phyloP scores from a whole-genome alignment of 768 basidiomycete species.

The Pleurotus eryngii region DNA sequence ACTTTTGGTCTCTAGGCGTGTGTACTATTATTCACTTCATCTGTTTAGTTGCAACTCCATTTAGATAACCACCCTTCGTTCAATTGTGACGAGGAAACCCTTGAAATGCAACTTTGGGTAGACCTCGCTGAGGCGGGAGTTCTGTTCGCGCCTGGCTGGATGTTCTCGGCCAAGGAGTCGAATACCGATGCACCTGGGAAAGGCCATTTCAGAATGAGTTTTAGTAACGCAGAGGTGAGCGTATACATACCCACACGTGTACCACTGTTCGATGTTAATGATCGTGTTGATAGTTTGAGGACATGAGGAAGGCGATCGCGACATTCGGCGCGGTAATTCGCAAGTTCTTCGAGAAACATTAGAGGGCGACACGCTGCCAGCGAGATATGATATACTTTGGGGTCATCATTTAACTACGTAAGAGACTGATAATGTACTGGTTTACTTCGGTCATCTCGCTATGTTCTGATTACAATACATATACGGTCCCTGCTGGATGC shows the following conservation, averaged over 20 bases:
- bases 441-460: no score
- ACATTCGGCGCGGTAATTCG: conserved; percentile 43
- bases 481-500: no score
- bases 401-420: no score
- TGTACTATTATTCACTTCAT: background rate
- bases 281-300: conserved; percentile 22
- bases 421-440: no score
- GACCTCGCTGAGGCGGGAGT: conserved; percentile 60
- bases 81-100: conserved; percentile 30
- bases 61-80: conserved; percentile 53
- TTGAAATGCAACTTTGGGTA: conserved; percentile 57
- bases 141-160: conserved; percentile 56
- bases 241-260: conserved; percentile 7
- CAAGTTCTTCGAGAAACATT: conserved; percentile 33
- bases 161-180: conserved; percentile 38
- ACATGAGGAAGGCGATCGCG: conserved; percentile 43
- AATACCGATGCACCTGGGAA: conserved; percentile 18
- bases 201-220: conserved; percentile 58
- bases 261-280: background rate
- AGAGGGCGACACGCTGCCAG: background rate
- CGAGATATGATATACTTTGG: no score
- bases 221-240: conserved; percentile 48
- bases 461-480: no score
- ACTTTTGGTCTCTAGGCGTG: background rate
- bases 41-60: conserved; percentile 54